Evolutionary conservation across 257 asterid species (phyloP).

Genomic region (Verbascum thapsus): DNA sequence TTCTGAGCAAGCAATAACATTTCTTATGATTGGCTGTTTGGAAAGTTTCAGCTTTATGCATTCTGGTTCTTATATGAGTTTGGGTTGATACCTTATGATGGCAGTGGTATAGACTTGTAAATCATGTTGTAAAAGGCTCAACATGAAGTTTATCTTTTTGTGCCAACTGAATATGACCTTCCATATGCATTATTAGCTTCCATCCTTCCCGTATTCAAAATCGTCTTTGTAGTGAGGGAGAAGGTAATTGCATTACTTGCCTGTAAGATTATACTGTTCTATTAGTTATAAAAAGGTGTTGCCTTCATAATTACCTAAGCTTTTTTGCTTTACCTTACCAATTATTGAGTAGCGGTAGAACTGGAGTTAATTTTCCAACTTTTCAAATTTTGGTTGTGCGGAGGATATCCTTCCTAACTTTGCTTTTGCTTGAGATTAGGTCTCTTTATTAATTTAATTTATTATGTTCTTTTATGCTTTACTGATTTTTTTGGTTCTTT

Average conservation of each 20-base stretch:
- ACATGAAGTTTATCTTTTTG: background rate
- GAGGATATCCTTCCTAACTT: too few relatives aligned
- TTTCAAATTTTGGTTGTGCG: too few relatives aligned
- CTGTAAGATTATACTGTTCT: background rate
- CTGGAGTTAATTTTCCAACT: too few relatives aligned
- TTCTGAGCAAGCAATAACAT: too few relatives aligned
- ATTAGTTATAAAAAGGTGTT: background rate
- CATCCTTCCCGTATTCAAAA: too few relatives aligned
- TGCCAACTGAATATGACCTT: background rate
- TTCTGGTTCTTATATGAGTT: background rate
- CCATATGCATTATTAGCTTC: background rate
- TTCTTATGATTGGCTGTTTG: background rate
- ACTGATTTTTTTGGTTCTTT: constrained; percentile 13
- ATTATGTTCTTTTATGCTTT: background rate
- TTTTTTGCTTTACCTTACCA: too few relatives aligned
- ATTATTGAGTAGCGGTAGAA: too few relatives aligned
- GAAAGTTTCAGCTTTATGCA: background rate
- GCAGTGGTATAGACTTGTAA: background rate
- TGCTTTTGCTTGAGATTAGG: too few relatives aligned
- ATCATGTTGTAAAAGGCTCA: background rate
- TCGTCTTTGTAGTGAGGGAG: background rate
- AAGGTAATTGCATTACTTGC: background rate
- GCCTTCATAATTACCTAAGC: too few relatives aligned
- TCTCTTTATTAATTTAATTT: background rate
- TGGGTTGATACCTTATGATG: background rate